Evolutionary conservation across 1,284 basidiomycete genomes (phyloP).

Genomic region (Earliella scabrosa): DNA sequence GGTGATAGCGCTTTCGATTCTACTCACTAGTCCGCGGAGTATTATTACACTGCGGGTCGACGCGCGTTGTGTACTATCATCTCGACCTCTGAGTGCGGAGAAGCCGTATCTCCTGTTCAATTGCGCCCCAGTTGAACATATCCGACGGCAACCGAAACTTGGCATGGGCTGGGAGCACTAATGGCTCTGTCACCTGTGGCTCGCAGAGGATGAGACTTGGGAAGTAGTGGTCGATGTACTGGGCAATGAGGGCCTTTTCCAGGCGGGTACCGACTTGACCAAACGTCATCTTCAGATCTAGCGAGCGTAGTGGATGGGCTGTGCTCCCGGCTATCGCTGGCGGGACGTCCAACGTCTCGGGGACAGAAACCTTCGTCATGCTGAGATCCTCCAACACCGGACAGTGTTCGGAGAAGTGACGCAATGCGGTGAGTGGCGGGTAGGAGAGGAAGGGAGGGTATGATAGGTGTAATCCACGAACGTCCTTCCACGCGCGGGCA

Average conservation of each 20-base stretch:
- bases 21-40: too few species aligned
- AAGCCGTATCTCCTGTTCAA: too few species aligned
- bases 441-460: slow-evolving; percentile 5
- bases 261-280: neutral
- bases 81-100: too few species aligned
- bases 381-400: slow-evolving; percentile 9
- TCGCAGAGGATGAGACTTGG: slow-evolving; percentile 11
- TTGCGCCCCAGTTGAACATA: too few species aligned
- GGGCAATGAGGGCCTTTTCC: slow-evolving; percentile 6
- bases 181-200: too few species aligned
- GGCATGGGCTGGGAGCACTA: too few species aligned
- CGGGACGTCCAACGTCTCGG: slow-evolving; percentile 2
- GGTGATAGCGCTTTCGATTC: too few species aligned
- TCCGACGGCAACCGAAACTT: too few species aligned
- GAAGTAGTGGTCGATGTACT: slow-evolving; percentile 16
- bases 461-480: slow-evolving; percentile 4
- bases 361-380: slow-evolving; percentile 13
- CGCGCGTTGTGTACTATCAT: too few species aligned
- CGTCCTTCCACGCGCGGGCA: slow-evolving; percentile 15
- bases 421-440: slow-evolving; percentile 12
- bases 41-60: too few species aligned
- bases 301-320: slow-evolving; percentile 6
- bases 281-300: slow-evolving; percentile 15
- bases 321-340: neutral
- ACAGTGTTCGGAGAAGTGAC: slow-evolving; percentile 14